Percentiles rank a stretch among this genome's conserved stretches.
These are phyloP conservation scores for Mucor sp. DNA, from an alignment of 371 early-diverging fungal species.

Conservation along the genomic window DNA sequence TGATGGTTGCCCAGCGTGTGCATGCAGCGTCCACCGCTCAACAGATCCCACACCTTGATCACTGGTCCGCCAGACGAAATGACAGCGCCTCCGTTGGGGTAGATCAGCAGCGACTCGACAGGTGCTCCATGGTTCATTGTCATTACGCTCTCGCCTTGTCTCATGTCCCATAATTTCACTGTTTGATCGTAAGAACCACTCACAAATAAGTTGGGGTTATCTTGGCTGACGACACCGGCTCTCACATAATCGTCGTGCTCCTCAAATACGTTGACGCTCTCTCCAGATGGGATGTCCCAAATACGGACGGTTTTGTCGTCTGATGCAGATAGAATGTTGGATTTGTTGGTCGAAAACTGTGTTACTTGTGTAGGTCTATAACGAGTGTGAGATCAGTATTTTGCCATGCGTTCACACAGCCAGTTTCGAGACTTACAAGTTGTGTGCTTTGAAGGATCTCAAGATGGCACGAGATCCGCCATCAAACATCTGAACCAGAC, in stretches of 20 bases:
- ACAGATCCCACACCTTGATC: conserved; percentile 89
- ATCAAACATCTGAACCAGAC: conserved; percentile 85
- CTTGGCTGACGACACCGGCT: conserved; percentile 68
- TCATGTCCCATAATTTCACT: conserved; percentile 88
- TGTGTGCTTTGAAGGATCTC: conserved; percentile 84
- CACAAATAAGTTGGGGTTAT: conserved; percentile 80
- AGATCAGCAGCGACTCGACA: conserved; percentile 84
- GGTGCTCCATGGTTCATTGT: conserved; percentile 87
- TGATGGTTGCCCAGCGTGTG: conserved; percentile 86
- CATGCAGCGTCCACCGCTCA: conserved; percentile 79
- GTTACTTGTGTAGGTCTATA: conserved; percentile 81
- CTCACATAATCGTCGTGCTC: conserved; percentile 94
- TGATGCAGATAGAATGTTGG: conserved; percentile 83
- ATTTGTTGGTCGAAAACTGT: conserved; percentile 77
- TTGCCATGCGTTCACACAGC: neutral
- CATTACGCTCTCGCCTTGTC: conserved; percentile 72
- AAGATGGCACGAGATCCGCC: conserved; percentile 82
- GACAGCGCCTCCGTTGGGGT: conserved; percentile 82
- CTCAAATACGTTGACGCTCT: conserved; percentile 69
- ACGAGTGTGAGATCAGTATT: neutral
- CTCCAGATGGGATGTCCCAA: conserved; percentile 92
- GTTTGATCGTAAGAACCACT: conserved; percentile 96
- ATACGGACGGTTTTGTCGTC: conserved; percentile 91
- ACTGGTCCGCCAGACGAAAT: conserved; percentile 80
- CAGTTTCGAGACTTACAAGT: conserved; percentile 54